Percentiles rank a stretch among this genome's conserved stretches.
These are phyloP conservation scores for Yamadazyma endophytica DNA, from an alignment of 805 yeast genomes.

Conservation along the genomic window DNA sequence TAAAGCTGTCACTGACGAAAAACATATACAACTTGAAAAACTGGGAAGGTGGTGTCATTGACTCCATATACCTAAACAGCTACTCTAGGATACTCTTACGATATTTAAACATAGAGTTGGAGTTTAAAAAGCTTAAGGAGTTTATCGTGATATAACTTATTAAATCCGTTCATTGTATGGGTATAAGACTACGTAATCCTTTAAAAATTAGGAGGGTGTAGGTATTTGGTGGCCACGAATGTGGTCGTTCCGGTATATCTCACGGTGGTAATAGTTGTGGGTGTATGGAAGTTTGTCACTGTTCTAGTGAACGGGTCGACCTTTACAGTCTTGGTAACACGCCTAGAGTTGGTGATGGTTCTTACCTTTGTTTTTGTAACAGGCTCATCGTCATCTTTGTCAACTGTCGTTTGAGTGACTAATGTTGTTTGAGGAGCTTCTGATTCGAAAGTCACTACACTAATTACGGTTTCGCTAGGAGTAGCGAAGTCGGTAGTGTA, in stretches of 20 bases:
- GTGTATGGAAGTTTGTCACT: constrained; percentile 7
- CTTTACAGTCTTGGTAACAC: constrained; percentile 8
- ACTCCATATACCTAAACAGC: constrained; percentile 19
- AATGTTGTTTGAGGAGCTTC: constrained; percentile 5
- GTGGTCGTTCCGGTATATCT: constrained; percentile 12
- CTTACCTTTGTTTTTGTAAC: constrained; percentile 3
- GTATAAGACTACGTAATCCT: constrained; percentile 2
- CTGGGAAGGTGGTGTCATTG: constrained; percentile 34
- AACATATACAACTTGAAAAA: constrained; percentile 25
- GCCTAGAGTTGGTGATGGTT: constrained; percentile 5
- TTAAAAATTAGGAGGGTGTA: constrained; percentile 8
- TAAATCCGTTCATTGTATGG: not conserved
- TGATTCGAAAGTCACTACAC: constrained; percentile 1
- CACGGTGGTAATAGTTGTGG: constrained; percentile 12
- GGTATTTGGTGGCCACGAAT: constrained; percentile 10
- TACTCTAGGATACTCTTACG: constrained; percentile 15
- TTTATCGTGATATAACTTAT: constrained; percentile 3
- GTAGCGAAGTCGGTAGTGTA: constrained; percentile 1
- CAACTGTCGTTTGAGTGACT: constrained; percentile 3
- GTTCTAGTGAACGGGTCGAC: constrained; percentile 8
- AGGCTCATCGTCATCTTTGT: constrained; percentile 2
- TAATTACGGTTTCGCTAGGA: constrained; percentile 1
- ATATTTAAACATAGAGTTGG: constrained; percentile 25
- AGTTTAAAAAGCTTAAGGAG: constrained; percentile 15
- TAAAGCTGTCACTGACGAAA: constrained; percentile 12